Base-by-base conservation (phyloP, 257 asterid genomes). In the Avicennia marina region DNA sequence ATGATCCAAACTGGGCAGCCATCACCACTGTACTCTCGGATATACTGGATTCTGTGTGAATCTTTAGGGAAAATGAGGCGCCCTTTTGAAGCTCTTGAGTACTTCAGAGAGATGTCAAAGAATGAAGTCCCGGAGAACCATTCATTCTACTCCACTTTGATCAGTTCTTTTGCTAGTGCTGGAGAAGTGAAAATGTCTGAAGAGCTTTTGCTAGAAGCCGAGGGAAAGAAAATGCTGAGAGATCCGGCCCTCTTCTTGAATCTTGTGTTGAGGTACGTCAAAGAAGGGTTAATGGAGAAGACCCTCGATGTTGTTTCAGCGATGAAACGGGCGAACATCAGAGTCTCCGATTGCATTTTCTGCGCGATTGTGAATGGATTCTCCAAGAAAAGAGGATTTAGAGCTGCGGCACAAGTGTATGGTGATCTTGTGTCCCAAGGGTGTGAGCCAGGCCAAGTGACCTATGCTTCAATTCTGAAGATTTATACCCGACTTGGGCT, bases 401-500 rank as follows among this genome's bases (percentile, higher is more conserved):
- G 39, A 32, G 58, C 70, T 6, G 90, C 95, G 11, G 67, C 50
- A 0, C 40, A 68, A 56, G 89, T 80, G 34, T 93, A 85, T 7
- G 95, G 84, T 17, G 70, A 80, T 49, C 87, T 93, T 1, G 39
- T 75, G 2, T 7, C 21, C 48, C 77, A 52, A 15, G 93, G 83
- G 20, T 71, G 76, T 22, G 95, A 81, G 41, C 90, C 96, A 0
- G 98, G 98, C n/a, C 97, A 93, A 68, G 97, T 88, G 41, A 86
- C 98, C 20, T 89, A 80, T 21, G 94, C 98, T 11, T 91, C 97
- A 4, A 65, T 79, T 21, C 63, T 74, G 5, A 79, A 69, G 42
- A 64, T 81, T 8, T 93, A 88, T 58, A 61, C 75, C 58, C 74
- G 83, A 1, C 88, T 85, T 5, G 95, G 90, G 43, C 25, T 59